Percentiles rank a stretch among this genome's conserved stretches.
Evolutionary conservation across 2,329 filamentous ascomycete species (phyloP).

Genomic region (Sporothrix sp.): DNA sequence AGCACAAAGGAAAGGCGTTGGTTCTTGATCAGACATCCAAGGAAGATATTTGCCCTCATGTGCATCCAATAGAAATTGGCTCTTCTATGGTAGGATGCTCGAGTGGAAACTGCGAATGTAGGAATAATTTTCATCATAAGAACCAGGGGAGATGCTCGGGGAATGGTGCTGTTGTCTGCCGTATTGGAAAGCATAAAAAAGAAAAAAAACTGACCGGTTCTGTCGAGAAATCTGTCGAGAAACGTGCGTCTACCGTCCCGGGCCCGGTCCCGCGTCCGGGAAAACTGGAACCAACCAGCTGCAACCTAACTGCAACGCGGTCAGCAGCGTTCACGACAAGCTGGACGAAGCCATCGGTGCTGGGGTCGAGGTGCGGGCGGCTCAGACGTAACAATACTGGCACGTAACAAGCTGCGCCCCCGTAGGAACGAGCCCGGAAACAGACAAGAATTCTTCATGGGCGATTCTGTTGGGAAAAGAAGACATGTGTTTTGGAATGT

Average conservation of each 20-base stretch:
- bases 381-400: slow-evolving; percentile 54
- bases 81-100: slow-evolving; percentile 45
- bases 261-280: no score
- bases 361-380: slow-evolving; percentile 6
- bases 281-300: no score
- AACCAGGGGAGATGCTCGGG: slow-evolving; percentile 18
- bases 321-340: not conserved
- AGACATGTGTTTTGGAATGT: slow-evolving; percentile 59
- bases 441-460: slow-evolving; percentile 69
- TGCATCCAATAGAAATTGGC: slow-evolving; percentile 51
- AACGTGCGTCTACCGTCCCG: no score
- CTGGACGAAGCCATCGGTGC: not conserved
- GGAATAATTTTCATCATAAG: slow-evolving; percentile 64
- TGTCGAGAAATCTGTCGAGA: no score
- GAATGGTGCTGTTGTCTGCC: not conserved
- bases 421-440: slow-evolving; percentile 48
- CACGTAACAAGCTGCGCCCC: slow-evolving; percentile 69
- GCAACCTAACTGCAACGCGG: not conserved
- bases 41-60: slow-evolving; percentile 60
- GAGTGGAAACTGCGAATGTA: slow-evolving; percentile 86
- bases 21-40: slow-evolving; percentile 53
- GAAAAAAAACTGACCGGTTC: not conserved
- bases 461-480: slow-evolving; percentile 86
- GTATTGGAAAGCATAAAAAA: not conserved
- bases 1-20: slow-evolving; percentile 3